These are phyloP conservation scores for Prillingera fragicola DNA, from an alignment of 1,284 basidiomycete genomes.

Conservation along the genomic window DNA sequence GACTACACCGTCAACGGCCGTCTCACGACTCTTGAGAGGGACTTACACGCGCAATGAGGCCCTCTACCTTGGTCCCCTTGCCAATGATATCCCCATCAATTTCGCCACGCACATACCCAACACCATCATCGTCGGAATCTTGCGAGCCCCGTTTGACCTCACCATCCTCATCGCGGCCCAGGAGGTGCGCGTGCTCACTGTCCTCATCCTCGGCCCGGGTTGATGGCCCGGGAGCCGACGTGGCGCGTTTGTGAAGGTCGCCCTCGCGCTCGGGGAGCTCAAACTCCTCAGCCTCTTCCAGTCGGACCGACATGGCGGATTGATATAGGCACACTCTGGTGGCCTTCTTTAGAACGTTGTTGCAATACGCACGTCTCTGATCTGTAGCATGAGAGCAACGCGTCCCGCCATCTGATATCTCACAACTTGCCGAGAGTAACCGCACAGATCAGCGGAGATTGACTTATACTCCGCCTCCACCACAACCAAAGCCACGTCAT, in stretches of 20 bases:
- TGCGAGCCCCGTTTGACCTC: slow-evolving; percentile 4
- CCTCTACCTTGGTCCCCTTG: slow-evolving; percentile 35
- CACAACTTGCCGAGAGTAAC: too few species aligned
- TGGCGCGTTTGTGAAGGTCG: slow-evolving; percentile 7
- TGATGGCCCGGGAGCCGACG: too few species aligned
- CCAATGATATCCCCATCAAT: slow-evolving; percentile 26
- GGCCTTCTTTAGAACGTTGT: too few species aligned
- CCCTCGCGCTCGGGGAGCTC: slow-evolving; percentile 26
- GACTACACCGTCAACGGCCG: slow-evolving; percentile 24
- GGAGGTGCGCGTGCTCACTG: slow-evolving; percentile 6
- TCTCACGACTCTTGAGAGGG: too few species aligned
- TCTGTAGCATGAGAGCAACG: too few species aligned
- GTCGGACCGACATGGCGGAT: slow-evolving; percentile 16
- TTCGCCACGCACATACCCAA: slow-evolving; percentile 5
- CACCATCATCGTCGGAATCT: slow-evolving; percentile 1
- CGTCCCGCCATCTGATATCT: too few species aligned
- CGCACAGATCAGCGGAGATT: too few species aligned
- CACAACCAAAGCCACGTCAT: too few species aligned
- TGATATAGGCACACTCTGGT: too few species aligned
- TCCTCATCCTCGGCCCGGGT: slow-evolving; percentile 4
- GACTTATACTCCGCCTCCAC: too few species aligned
- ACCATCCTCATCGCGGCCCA: background rate
- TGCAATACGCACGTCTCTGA: too few species aligned
- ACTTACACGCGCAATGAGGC: slow-evolving; percentile 35
- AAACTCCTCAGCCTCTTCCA: slow-evolving; percentile 37